Conservation (phyloP, 2,329 filamentous ascomycete species). For the Fusarium pseudograminearum region DNA sequence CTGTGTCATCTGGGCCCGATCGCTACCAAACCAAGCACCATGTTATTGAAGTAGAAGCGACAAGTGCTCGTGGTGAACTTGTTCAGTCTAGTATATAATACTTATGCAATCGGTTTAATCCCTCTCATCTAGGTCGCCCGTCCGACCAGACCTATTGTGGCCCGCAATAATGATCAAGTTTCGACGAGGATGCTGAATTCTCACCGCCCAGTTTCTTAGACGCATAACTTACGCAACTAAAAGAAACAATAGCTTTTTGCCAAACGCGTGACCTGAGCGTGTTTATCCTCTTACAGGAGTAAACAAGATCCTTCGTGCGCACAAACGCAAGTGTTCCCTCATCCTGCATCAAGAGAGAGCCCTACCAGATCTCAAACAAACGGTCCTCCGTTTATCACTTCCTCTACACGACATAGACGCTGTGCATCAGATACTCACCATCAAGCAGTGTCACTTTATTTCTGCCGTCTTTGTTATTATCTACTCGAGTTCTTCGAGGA, state of each 20-base stretch:
- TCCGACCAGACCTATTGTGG: not conserved
- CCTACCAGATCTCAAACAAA: not conserved
- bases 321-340: slow-evolving; percentile 3
- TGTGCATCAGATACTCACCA: not conserved
- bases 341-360: not conserved
- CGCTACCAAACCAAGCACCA: not conserved
- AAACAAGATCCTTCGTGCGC: not conserved
- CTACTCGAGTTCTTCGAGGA: not conserved
- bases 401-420: not conserved
- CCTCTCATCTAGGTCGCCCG: too few species aligned
- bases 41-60: not conserved
- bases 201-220: slow-evolving; percentile 2
- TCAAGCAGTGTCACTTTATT: too few species aligned
- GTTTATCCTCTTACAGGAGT: not conserved
- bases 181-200: slow-evolving; percentile 6
- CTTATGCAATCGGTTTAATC: not conserved
- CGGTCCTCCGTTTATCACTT: not conserved
- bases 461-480: not conserved
- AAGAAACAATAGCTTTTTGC: not conserved
- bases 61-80: not conserved
- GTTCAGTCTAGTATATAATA: not conserved
- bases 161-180: slow-evolving; percentile 21
- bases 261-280: not conserved
- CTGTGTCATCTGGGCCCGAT: not conserved
- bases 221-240: slow-evolving; percentile 1